Conservation (phyloP, 164 flowering plant genomes). For the Chimonanthus salicifolius region DNA sequence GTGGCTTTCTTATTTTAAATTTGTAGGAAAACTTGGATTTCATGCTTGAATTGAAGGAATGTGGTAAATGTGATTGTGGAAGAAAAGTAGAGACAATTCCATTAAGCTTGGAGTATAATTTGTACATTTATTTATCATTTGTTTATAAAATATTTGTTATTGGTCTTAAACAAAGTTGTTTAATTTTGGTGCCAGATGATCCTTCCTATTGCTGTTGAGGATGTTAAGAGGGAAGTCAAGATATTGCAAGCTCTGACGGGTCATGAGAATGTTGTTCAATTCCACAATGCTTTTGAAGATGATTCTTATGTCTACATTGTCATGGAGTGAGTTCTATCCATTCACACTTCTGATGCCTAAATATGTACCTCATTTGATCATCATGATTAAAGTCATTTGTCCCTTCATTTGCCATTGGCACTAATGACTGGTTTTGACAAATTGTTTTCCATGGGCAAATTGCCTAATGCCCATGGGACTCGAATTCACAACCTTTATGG, state of each 20-base stretch:
- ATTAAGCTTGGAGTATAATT: not conserved
- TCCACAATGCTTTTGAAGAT: slow-evolving; percentile 89
- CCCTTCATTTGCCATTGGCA: not conserved
- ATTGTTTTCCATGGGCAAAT: too few species aligned
- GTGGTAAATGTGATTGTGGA: not conserved
- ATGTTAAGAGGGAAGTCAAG: slow-evolving; percentile 96
- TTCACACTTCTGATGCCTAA: not conserved
- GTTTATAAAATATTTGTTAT: not conserved
- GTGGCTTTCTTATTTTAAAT: not conserved
- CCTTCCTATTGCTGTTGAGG: slow-evolving; percentile 96
- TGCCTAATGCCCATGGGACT: too few species aligned
- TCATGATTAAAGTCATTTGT: not conserved
- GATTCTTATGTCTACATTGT: slow-evolving; percentile 81
- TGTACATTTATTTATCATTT: not conserved
- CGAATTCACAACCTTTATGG: too few species aligned
- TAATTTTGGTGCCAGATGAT: slow-evolving; percentile 70
- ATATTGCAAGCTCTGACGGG: slow-evolving; percentile 81
- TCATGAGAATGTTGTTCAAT: slow-evolving; percentile 95
- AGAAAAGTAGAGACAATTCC: not conserved
- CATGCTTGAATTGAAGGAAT: not conserved
- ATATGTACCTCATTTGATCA: not conserved
- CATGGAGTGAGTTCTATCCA: slow-evolving; percentile 73
- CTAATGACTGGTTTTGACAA: not conserved
- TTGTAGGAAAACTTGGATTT: too few species aligned
- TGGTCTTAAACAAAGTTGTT: not conserved